These are phyloP conservation scores for Zygosaccharomyces rouxii DNA, from an alignment of 805 yeast species.

Conservation along the genomic window DNA sequence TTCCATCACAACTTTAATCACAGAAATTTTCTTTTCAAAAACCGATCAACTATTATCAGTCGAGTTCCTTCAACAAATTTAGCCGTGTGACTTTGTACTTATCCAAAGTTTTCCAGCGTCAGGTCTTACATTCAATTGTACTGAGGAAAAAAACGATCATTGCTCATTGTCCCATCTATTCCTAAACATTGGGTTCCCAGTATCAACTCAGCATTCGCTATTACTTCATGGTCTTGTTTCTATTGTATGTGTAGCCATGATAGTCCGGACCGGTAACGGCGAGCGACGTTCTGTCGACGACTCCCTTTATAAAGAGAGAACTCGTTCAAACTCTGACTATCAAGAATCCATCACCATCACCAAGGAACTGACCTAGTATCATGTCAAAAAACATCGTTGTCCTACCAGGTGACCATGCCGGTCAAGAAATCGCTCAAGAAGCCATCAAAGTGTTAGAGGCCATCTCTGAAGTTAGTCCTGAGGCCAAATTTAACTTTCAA, in stretches of 20 bases:
- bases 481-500: conserved; percentile 66
- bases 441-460: conserved; percentile 89
- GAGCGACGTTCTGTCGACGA: neutral
- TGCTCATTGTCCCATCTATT: no score
- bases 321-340: neutral
- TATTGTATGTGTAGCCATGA: neutral
- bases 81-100: no score
- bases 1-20: no score
- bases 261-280: conserved; percentile 7
- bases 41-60: no score
- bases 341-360: neutral
- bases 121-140: no score
- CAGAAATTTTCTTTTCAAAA: no score
- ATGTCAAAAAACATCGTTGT: conserved; percentile 67
- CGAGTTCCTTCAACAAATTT: no score
- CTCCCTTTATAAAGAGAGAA: neutral
- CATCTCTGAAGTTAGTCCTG: conserved; percentile 54
- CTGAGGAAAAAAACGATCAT: no score
- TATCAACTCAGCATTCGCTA: no score
- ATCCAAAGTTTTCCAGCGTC: no score
- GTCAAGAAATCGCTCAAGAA: conserved; percentile 82
- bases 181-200: no score
- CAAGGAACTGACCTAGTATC: neutral
- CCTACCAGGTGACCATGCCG: conserved; percentile 96
- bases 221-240: neutral